Evolutionary conservation across 2,329 filamentous ascomycete species (phyloP).

Genomic region (Colletotrichum tabaci): DNA sequence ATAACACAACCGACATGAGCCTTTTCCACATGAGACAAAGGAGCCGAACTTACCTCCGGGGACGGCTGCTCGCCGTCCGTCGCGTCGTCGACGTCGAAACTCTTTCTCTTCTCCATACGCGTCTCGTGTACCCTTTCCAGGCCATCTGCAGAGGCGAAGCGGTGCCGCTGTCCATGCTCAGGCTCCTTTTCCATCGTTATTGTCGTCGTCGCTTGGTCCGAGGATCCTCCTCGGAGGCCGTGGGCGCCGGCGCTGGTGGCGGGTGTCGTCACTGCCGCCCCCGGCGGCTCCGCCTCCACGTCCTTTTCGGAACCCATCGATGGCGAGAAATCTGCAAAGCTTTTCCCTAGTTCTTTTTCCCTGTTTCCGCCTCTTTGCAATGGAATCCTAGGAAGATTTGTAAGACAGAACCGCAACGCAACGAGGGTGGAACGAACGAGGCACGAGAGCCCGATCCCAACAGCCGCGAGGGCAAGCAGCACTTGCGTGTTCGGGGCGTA

Average conservation of each 20-base stretch:
- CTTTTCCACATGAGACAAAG: background rate
- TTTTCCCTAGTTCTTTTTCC: background rate
- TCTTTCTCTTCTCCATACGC: constrained; percentile 36
- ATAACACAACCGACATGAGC: background rate
- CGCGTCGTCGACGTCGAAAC: constrained; percentile 34
- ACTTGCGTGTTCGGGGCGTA: background rate
- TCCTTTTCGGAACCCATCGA: constrained; percentile 32
- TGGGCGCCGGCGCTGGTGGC: constrained; percentile 23
- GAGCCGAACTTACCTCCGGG: constrained; percentile 21
- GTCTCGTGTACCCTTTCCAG: constrained; percentile 18
- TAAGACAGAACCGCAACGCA: background rate
- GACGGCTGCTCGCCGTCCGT: constrained; percentile 39
- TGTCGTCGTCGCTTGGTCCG: constrained; percentile 25
- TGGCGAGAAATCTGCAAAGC: background rate
- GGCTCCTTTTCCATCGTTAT: constrained; percentile 28
- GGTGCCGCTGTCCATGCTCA: background rate
- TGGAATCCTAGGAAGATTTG: too few relatives aligned
- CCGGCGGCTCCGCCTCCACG: constrained; percentile 14
- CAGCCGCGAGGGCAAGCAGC: constrained; percentile 5
- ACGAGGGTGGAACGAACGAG: background rate
- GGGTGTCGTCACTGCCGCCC: constrained; percentile 11
- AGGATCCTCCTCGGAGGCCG: constrained; percentile 29
- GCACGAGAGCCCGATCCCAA: background rate
- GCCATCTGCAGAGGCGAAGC: constrained; percentile 13
- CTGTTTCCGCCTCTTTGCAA: too few relatives aligned